Base-by-base conservation (phyloP, 352 stramenopile species). In the Globisporangium megalacanthum region DNA sequence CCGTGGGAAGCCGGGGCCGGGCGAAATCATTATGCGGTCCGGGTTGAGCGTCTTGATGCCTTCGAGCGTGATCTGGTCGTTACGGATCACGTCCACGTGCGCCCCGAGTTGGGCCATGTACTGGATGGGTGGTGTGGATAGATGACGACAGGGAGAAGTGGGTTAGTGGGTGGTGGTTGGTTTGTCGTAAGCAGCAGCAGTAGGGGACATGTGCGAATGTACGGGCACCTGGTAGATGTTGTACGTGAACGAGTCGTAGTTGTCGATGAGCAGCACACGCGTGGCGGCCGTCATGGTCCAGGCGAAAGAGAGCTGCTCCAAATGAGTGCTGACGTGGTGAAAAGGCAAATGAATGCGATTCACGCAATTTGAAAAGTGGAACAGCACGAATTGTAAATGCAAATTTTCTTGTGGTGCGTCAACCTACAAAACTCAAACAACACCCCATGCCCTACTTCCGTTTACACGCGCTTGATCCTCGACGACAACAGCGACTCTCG, bases 161-260 rank as follows among this genome's bases (percentile, higher is more conserved):
- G 10, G 15, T 48, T 15, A 25, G 13, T 22, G 14, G 22, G 13
- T 25, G 42, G 15, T 11, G 42, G 15, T 11, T 9, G n/a, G 13
- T 11, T 29, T 29, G 25, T 29, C 25, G 41, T 7, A 10, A 19
- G 9, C 14, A 22, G 14, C 15, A 11, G 14, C 4, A 46, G 25
- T 3, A 15, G 50, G 13, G 17, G 49, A 14, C 29, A 37, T 13
- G 8, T n/a, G 19, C 5, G 29, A 17, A 45, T 29, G 25, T 29
- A 6, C 3, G 15, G 61, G 25, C 46, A 88, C 81, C 75, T 94
- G 84, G 68, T 82, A 94, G 63, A 95, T 80, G 68, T 95, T 95
- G 78, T 95, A 95, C 67, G 83, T 93, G 76, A 95, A 95, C 60
- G 86, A 95, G 77, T 95, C 86, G 56, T 95, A 95, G 68, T 95